Evolutionary conservation across 2,329 filamentous ascomycete genomes (phyloP).

Genomic region (Botrytis cinerea): DNA sequence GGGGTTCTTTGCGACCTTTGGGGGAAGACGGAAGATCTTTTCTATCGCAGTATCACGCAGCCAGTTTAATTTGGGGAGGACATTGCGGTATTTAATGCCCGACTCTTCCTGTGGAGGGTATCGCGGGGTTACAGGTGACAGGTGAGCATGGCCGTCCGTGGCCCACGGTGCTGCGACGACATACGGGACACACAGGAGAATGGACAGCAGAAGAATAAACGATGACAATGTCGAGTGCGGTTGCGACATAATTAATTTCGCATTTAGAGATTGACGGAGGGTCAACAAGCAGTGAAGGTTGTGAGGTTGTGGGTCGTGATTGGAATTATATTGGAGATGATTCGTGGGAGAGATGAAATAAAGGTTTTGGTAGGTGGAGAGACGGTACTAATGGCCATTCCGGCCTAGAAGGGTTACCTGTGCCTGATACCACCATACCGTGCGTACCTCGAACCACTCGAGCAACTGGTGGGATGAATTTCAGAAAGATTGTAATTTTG

Average conservation of each 20-base stretch:
- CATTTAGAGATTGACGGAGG: slow-evolving; percentile 84
- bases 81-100: slow-evolving; percentile 28
- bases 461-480: not conserved
- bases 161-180: slow-evolving; percentile 33
- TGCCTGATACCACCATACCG: not conserved
- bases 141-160: slow-evolving; percentile 25
- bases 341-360: not conserved
- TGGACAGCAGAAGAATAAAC: slow-evolving; percentile 22
- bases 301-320: slow-evolving; percentile 3
- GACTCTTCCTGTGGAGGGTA: slow-evolving; percentile 24
- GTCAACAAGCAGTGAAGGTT: not conserved
- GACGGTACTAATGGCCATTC: not conserved
- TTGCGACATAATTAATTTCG: slow-evolving; percentile 95
- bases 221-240: slow-evolving; percentile 17
- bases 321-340: slow-evolving; percentile 3
- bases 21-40: slow-evolving; percentile 50
- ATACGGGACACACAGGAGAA: slow-evolving; percentile 27
- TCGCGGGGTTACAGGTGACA: slow-evolving; percentile 23
- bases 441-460: not conserved
- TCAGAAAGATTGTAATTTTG: not conserved
- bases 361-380: not conserved
- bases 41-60: slow-evolving; percentile 54
- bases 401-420: not conserved
- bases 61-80: slow-evolving; percentile 54
- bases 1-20: slow-evolving; percentile 33